These are phyloP conservation scores for Leccinum solheimii DNA, from an alignment of 1,284 basidiomycete species.

Conservation along the genomic window DNA sequence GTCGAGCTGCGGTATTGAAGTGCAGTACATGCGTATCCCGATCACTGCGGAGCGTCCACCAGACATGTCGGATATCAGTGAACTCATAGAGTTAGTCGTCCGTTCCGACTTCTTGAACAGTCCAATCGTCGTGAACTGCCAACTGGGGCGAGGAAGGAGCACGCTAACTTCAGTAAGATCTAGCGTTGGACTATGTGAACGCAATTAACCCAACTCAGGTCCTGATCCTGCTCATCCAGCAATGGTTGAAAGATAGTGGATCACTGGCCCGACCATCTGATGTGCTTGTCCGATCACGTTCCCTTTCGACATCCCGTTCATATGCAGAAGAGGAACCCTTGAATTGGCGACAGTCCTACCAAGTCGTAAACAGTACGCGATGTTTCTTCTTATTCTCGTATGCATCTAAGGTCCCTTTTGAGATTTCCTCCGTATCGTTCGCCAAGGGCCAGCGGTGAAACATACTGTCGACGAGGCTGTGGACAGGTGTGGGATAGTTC, in stretches of 20 bases:
- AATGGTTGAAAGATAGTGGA: slow-evolving; percentile 70
- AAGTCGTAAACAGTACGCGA: slow-evolving; percentile 74
- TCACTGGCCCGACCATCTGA: slow-evolving; percentile 41
- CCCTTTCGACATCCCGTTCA: slow-evolving; percentile 39
- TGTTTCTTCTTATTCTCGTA: background rate
- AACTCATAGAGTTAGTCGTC: slow-evolving; percentile 82
- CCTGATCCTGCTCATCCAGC: slow-evolving; percentile 82
- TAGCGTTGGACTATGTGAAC: background rate
- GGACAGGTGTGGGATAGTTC: slow-evolving; percentile 82
- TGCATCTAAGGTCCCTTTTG: slow-evolving; percentile 10
- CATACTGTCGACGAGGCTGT: slow-evolving; percentile 88
- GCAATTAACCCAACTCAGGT: slow-evolving; percentile 46
- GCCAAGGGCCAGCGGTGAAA: slow-evolving; percentile 88
- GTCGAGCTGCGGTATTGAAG: slow-evolving; percentile 45
- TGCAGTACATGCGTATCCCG: slow-evolving; percentile 85
- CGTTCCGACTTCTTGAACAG: slow-evolving; percentile 70
- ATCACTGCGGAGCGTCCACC: slow-evolving; percentile 83
- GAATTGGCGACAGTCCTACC: slow-evolving; percentile 66
- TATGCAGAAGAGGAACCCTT: slow-evolving; percentile 32
- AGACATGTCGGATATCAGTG: slow-evolving; percentile 68
- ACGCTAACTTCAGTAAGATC: slow-evolving; percentile 80
- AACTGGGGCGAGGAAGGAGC: slow-evolving; percentile 93
- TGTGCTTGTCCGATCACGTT: slow-evolving; percentile 38
- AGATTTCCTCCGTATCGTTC: slow-evolving; percentile 92
- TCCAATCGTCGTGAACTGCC: slow-evolving; percentile 95